Percentiles rank a stretch among this genome's conserved stretches.
These are phyloP conservation scores for Larix sibirica DNA, from an alignment of 83 land plant genomes.

Conservation along the genomic window DNA sequence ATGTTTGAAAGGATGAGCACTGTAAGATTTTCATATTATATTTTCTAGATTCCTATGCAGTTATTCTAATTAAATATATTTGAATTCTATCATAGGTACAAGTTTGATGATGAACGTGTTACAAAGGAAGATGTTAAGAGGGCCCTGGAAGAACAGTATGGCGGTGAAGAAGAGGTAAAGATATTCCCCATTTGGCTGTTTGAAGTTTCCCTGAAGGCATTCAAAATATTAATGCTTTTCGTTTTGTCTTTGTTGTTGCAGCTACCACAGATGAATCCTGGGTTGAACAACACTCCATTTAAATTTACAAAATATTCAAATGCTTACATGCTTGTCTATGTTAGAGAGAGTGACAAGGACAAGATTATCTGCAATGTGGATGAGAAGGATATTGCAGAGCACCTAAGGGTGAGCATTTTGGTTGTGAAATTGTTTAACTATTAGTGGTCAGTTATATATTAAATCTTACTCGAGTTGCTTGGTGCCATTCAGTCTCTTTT, in stretches of 20 bases:
- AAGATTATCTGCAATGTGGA: conserved; percentile 94
- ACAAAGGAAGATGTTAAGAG: conserved; percentile 92
- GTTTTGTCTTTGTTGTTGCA: neutral
- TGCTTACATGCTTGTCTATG: conserved; percentile 97
- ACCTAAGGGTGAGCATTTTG: conserved; percentile 58
- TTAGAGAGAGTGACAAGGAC: conserved; percentile 93
- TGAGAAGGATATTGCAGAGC: conserved; percentile 93
- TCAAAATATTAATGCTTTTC: neutral
- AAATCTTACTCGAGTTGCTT: too few species aligned
- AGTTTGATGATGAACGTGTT: conserved; percentile 98
- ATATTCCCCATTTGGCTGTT: neutral
- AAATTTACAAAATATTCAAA: conserved; percentile 96
- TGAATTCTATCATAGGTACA: conserved; percentile 54
- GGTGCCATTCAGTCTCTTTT: neutral
- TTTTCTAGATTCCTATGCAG: too few species aligned
- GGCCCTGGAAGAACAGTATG: conserved; percentile 94
- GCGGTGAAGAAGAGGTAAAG: conserved; percentile 93
- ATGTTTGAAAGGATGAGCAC: too few species aligned
- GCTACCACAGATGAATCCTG: conserved; percentile 71
- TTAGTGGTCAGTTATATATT: neutral
- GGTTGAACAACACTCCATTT: conserved; percentile 85
- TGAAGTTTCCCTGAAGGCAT: neutral
- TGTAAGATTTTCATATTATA: too few species aligned
- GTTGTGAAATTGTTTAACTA: too few species aligned
- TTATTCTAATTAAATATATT: too few species aligned